Evolutionary conservation across 768 basidiomycete genomes (phyloP).

Genomic region (Psilocybe subaeruginosa): DNA sequence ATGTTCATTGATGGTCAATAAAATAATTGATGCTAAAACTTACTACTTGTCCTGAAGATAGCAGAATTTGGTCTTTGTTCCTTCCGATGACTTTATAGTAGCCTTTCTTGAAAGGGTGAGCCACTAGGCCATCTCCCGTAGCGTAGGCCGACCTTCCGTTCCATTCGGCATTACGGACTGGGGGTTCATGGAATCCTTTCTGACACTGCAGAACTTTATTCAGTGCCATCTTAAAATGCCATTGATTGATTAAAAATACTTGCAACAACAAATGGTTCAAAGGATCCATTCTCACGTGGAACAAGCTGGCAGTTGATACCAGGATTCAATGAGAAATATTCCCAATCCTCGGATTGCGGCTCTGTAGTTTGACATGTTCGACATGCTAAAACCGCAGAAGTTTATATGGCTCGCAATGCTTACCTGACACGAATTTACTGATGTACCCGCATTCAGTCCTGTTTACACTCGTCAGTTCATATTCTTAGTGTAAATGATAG

Average conservation of each 20-base stretch:
- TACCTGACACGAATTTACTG: neutral
- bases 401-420: neutral
- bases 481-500: no score
- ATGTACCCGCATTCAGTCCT: constrained; percentile 3
- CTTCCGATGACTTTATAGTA: constrained; percentile 2
- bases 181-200: neutral
- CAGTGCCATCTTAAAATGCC: neutral
- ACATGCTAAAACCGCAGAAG: no score
- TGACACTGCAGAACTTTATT: neutral
- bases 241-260: neutral
- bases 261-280: neutral
- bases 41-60: neutral
- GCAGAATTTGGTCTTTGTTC: constrained; percentile 1
- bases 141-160: neutral
- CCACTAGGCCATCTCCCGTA: neutral
- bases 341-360: constrained; percentile 1
- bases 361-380: neutral
- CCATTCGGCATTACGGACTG: neutral
- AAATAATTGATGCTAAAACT: neutral
- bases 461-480: neutral
- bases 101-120: neutral
- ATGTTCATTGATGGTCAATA: neutral
- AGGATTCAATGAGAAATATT: constrained; percentile 1
- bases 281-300: neutral
- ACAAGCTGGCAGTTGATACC: neutral